phyloP scores from a whole-genome alignment of 1,284 basidiomycete genomes.

The Rhodotorula sp. region DNA sequence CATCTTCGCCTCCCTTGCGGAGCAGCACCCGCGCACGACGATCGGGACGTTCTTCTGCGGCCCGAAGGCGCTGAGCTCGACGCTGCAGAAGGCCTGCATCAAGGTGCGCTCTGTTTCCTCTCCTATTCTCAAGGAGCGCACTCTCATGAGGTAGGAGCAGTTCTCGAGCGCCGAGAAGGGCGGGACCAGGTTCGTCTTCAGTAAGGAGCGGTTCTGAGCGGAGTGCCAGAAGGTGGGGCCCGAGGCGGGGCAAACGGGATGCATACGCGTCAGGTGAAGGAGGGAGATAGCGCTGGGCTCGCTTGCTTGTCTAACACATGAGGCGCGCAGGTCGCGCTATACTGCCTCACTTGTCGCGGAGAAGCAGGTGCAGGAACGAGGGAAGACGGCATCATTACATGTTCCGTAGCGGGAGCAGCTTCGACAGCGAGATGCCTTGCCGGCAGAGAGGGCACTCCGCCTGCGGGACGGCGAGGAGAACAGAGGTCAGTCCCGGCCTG shows the following conservation, averaged over 20 bases:
- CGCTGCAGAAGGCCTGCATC: constrained; percentile 74
- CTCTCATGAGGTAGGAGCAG: background rate
- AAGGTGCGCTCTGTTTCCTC: constrained; percentile 66
- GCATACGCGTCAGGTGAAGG: background rate
- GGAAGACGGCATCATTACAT: constrained; percentile 10
- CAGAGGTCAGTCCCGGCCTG: background rate
- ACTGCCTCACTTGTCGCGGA: background rate
- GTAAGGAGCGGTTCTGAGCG: constrained; percentile 26
- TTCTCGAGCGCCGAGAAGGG: background rate
- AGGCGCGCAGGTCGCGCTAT: background rate
- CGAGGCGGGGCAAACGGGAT: background rate
- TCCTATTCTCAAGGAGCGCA: background rate
- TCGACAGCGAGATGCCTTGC: constrained; percentile 42
- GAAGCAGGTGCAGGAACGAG: too few species aligned
- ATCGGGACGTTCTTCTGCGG: constrained; percentile 64
- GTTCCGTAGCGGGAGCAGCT: constrained; percentile 47
- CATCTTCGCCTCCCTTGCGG: constrained; percentile 71
- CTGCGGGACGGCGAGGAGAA: constrained; percentile 1
- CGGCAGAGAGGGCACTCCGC: constrained; percentile 50
- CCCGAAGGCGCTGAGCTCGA: constrained; percentile 59
- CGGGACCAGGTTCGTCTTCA: constrained; percentile 10
- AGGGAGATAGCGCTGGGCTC: background rate
- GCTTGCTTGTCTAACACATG: background rate
- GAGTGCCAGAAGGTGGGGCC: too few species aligned
- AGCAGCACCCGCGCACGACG: constrained; percentile 79